Conservation (phyloP, 306 rosid species). For the Fagus sylvatica region DNA sequence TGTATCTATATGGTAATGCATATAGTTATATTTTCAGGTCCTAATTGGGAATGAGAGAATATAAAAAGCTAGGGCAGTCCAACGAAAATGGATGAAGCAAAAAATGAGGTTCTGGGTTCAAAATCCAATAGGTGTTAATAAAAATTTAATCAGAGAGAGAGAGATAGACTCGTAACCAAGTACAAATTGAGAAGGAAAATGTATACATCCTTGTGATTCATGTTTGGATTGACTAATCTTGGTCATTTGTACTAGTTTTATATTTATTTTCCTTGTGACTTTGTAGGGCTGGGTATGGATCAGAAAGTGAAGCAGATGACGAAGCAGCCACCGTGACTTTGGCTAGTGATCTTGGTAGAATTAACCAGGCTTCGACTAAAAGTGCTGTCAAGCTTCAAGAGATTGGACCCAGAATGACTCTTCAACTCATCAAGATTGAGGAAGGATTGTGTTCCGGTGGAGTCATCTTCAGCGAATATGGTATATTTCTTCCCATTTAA, state of each 20-base stretch:
- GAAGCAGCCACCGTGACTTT: constrained; percentile 90
- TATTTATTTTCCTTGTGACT: constrained; percentile 27
- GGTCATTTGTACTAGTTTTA: neutral
- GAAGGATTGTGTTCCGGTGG: constrained; percentile 88
- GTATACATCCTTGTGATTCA: neutral
- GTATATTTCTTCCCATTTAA: constrained; percentile 34
- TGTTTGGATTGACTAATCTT: neutral
- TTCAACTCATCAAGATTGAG: constrained; percentile 79
- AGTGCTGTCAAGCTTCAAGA: constrained; percentile 99
- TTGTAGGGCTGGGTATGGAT: constrained; percentile 89
- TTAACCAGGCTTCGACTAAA: constrained; percentile 76
- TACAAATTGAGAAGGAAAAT: neutral
- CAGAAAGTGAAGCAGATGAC: constrained; percentile 96
- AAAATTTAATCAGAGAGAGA: no score
- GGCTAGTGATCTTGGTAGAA: constrained; percentile 73
- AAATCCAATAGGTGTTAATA: no score
- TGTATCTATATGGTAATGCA: neutral
- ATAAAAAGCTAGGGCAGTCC: neutral
- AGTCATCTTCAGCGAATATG: constrained; percentile 73
- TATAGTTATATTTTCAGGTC: neutral
- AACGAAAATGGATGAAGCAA: neutral
- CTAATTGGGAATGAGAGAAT: neutral
- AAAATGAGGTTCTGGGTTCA: neutral
- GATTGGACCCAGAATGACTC: constrained; percentile 94
- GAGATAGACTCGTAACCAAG: neutral